Conservation (phyloP, 495 filamentous ascomycete genomes). For the Ascodesmis nigricans region DNA sequence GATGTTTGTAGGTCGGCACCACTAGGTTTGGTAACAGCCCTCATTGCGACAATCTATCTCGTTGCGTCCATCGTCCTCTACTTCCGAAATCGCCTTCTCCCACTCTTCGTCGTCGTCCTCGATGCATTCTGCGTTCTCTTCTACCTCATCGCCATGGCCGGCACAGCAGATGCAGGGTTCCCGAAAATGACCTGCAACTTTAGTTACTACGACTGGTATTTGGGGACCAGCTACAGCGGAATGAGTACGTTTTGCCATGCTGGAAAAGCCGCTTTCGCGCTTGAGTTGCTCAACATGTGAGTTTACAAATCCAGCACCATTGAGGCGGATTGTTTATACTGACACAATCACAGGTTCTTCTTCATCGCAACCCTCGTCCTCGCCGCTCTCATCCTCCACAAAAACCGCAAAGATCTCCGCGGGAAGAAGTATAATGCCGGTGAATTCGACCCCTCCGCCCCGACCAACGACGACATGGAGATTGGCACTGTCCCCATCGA, state of each 20-base stretch:
- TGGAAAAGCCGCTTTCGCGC: slow-evolving; percentile 9
- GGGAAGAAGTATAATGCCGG: slow-evolving; percentile 13
- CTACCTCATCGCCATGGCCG: slow-evolving; percentile 15
- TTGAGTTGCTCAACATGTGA: slow-evolving; percentile 15
- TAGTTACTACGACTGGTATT: no score
- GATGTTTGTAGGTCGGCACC: slow-evolving; percentile 9
- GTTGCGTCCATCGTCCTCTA: slow-evolving; percentile 10
- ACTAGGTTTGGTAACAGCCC: slow-evolving; percentile 8
- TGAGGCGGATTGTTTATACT: no score
- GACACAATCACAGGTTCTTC: slow-evolving; percentile 8
- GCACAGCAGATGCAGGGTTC: slow-evolving; percentile 5
- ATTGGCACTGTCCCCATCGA: neutral
- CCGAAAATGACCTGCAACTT: slow-evolving; percentile 1
- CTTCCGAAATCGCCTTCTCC: slow-evolving; percentile 13
- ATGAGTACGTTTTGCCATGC: neutral
- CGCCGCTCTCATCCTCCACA: slow-evolving; percentile 11
- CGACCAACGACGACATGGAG: neutral
- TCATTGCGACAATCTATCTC: slow-evolving; percentile 12
- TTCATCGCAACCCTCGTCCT: slow-evolving; percentile 17
- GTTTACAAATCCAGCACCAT: neutral
- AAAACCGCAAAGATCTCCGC: slow-evolving; percentile 14
- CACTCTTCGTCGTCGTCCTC: slow-evolving; percentile 14
- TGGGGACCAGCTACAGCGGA: neutral
- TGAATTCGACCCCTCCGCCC: slow-evolving; percentile 4
- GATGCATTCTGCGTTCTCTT: slow-evolving; percentile 15